These are phyloP conservation scores for Pleurotus tuber-regium DNA, from an alignment of 768 basidiomycete genomes.

Conservation along the genomic window DNA sequence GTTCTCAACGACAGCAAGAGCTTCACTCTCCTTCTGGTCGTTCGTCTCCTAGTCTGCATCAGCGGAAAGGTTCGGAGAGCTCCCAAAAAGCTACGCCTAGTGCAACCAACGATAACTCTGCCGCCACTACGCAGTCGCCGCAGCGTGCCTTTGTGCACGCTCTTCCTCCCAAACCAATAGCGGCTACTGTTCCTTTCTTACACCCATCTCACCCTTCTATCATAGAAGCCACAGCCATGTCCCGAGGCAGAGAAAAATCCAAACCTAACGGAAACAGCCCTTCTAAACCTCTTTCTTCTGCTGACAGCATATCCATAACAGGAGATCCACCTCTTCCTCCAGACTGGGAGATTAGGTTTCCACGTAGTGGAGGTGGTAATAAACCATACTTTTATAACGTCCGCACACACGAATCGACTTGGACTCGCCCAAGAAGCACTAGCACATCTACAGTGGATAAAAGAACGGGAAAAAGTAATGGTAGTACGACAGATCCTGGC, in stretches of 20 bases:
- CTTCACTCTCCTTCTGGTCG: slow-evolving; percentile 1
- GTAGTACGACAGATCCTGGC: not conserved
- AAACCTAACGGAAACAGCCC: slow-evolving; percentile 25
- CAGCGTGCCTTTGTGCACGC: slow-evolving; percentile 51
- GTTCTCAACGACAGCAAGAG: not conserved
- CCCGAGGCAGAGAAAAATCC: slow-evolving; percentile 45
- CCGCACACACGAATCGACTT: slow-evolving; percentile 54
- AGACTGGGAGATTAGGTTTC: slow-evolving; percentile 58
- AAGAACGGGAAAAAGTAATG: not conserved
- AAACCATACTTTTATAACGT: slow-evolving; percentile 57
- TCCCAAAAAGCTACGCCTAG: slow-evolving; percentile 9
- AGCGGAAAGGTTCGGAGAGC: not conserved
- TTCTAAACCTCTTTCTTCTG: slow-evolving; percentile 16
- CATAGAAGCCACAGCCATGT: slow-evolving; percentile 63
- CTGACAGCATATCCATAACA: slow-evolving; percentile 19
- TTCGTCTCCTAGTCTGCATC: not conserved
- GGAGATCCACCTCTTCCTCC: slow-evolving; percentile 42
- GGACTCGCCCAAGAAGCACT: slow-evolving; percentile 46
- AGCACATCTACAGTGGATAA: slow-evolving; percentile 17
- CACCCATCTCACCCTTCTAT: slow-evolving; percentile 57
- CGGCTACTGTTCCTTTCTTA: slow-evolving; percentile 47
- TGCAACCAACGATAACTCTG: slow-evolving; percentile 17
- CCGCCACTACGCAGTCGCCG: slow-evolving; percentile 11
- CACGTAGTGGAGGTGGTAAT: slow-evolving; percentile 44
- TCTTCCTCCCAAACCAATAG: slow-evolving; percentile 64